These are phyloP conservation scores for Suillus lakei DNA, from an alignment of 768 basidiomycete species.

Conservation along the genomic window DNA sequence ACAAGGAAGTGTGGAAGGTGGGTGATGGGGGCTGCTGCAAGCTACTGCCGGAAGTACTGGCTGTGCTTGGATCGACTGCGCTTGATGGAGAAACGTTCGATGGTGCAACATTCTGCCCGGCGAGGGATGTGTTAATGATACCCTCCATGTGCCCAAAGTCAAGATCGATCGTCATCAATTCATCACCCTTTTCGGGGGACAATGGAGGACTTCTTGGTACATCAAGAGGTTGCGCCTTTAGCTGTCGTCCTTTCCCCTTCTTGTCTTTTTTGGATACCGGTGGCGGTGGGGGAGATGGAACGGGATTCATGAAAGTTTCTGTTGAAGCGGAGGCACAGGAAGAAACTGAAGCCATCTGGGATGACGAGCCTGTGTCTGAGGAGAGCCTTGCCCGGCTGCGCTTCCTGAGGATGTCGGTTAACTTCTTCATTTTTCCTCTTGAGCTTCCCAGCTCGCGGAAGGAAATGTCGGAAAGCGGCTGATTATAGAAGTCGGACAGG, in stretches of 20 bases:
- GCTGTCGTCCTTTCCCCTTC: constrained; percentile 34
- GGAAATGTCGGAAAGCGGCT: constrained; percentile 40
- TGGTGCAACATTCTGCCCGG: constrained; percentile 19
- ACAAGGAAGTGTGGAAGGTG: constrained; percentile 42
- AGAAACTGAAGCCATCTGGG: not conserved
- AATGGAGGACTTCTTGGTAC: constrained; percentile 23
- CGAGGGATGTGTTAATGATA: constrained; percentile 58
- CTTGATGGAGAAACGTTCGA: constrained; percentile 22
- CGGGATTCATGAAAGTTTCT: constrained; percentile 3
- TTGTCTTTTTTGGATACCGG: constrained; percentile 36
- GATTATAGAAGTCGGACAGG: constrained; percentile 29
- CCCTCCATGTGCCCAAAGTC: constrained; percentile 73
- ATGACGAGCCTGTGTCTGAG: constrained; percentile 25
- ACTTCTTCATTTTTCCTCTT: constrained; percentile 30
- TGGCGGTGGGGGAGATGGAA: constrained; percentile 17
- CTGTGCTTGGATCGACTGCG: constrained; percentile 34
- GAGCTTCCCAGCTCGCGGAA: constrained; percentile 44
- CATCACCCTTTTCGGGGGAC: constrained; percentile 26
- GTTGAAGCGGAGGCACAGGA: constrained; percentile 9
- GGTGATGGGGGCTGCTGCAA: constrained; percentile 34
- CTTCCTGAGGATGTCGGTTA: constrained; percentile 44
- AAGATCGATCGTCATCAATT: constrained; percentile 29
- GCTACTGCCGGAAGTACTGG: constrained; percentile 46
- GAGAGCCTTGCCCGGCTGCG: constrained; percentile 45
- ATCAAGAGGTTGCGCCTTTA: constrained; percentile 25